A percentile compares a stretch with the other conserved stretches of the same genome.
Conservation (phyloP, 2,329 filamentous ascomycete species). For the Trichoderma sp. region DNA sequence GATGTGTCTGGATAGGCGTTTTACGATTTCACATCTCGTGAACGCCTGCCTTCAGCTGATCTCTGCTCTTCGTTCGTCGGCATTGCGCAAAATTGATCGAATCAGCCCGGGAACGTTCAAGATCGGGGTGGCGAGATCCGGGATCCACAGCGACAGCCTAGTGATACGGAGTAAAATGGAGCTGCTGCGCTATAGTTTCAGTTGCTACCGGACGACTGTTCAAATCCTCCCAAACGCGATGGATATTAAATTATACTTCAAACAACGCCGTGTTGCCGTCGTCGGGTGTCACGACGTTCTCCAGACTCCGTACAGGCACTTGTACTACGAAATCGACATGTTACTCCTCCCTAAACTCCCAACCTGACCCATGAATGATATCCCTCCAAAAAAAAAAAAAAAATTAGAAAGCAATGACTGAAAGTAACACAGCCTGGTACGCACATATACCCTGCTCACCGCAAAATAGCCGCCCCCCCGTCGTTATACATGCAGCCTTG, state of each 20-base stretch:
- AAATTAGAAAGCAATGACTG: neutral
- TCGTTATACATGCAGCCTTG: neutral
- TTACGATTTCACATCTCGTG: neutral
- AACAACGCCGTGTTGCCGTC: neutral
- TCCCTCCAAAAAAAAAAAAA: neutral
- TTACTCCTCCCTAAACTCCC: neutral
- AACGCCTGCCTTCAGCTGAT: too few species aligned
- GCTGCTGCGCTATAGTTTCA: neutral
- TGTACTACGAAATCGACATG: neutral
- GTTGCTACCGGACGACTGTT: neutral
- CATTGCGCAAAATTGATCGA: neutral
- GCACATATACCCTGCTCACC: neutral
- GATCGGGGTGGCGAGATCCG: constrained; percentile 9
- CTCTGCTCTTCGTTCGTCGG: neutral
- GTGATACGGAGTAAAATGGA: neutral
- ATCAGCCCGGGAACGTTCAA: neutral
- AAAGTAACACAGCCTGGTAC: neutral
- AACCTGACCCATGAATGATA: neutral
- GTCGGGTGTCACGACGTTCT: neutral
- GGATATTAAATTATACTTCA: neutral
- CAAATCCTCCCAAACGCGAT: neutral
- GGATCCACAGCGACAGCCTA: constrained; percentile 8
- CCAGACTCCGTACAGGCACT: neutral
- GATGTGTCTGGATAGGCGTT: neutral
- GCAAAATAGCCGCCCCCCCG: neutral